Conservation (phyloP, 2,329 filamentous ascomycete genomes). For the Alternaria brassicicola region DNA sequence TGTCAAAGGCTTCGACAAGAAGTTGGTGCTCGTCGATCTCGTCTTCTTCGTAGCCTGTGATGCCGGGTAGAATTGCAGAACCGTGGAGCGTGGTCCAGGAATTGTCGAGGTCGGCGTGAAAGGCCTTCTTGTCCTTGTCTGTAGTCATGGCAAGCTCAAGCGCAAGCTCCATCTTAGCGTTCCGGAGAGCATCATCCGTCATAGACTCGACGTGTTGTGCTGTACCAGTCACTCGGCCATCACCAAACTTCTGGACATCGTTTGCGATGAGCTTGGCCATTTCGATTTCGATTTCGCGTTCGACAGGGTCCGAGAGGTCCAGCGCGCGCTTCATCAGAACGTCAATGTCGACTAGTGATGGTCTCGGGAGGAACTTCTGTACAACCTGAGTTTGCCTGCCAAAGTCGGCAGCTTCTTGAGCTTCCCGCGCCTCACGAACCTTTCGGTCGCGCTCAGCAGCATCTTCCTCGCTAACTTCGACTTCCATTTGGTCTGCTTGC, state of each 20-base stretch:
- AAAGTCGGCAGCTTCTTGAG: slow-evolving; percentile 71
- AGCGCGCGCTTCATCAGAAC: slow-evolving; percentile 69
- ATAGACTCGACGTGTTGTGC: slow-evolving; percentile 67
- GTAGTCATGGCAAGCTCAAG: slow-evolving; percentile 65
- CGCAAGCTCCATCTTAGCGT: slow-evolving; percentile 77
- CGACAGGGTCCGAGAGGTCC: slow-evolving; percentile 66
- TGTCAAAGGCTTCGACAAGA: slow-evolving; percentile 75
- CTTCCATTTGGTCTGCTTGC: slow-evolving; percentile 63
- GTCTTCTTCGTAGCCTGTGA: slow-evolving; percentile 80
- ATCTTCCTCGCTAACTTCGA: slow-evolving; percentile 67
- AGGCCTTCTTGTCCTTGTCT: slow-evolving; percentile 58
- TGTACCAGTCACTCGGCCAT: slow-evolving; percentile 67
- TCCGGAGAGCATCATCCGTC: slow-evolving; percentile 72
- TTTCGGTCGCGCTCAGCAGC: slow-evolving; percentile 77
- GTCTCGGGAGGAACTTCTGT: slow-evolving; percentile 81
- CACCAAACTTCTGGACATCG: slow-evolving; percentile 78
- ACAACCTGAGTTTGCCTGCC: slow-evolving; percentile 89
- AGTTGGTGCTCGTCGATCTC: slow-evolving; percentile 71
- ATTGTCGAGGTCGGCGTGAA: slow-evolving; percentile 49
- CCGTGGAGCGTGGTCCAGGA: slow-evolving; percentile 59
- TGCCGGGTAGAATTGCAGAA: slow-evolving; percentile 68
- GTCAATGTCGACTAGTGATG: slow-evolving; percentile 72
- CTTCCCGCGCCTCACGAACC: slow-evolving; percentile 66
- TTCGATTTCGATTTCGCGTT: slow-evolving; percentile 75
- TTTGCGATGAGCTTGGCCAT: slow-evolving; percentile 79